Base-by-base conservation (phyloP, 257 asterid genomes). In the Nicotiana tomentosiformis region DNA sequence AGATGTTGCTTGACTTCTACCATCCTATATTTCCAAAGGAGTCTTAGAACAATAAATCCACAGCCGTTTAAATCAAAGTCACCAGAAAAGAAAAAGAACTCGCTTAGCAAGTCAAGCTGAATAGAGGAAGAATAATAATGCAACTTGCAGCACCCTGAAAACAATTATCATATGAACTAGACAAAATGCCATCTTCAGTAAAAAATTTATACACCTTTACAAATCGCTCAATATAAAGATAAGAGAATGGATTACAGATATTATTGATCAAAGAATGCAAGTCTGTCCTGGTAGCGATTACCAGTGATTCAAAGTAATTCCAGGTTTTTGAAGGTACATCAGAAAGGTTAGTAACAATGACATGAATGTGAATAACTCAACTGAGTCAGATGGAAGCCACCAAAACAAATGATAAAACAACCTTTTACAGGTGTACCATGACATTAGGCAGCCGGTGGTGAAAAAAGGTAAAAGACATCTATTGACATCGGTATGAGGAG, bases 11-110 rank as follows among this genome's bases (percentile, higher is more conserved):
- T 87, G 84, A 66, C 69, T 84, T 80, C 80, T 43, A 43, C 85
- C 92, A 66, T 91, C 92, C 98, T 93, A 87, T 86, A 86, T 30
- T 76, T 67, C 62, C 23, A 56, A 33, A n/a, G 17, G n/a, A 83
- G 46, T 80, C 30, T 77, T 46, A 33, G 30, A 32, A n/a, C 20
- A 55, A 51, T 61, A 78, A 82, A 74, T 16, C 68, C 35, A 62
- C 17, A 62, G 35, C 35, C 68, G 3, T 62, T 62, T 23, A 62
- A 14, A 62, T 62, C 8, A 62, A 53, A 64, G 10, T 64, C 18
- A 64, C 18, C 69, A 64, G 37, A 26, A 64, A 64, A 17, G 37
- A 64, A 64, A 64, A 64, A 29, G 69, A 64, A 26, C 37, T 64
- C 33, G 37, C 16, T 11, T 35, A 5, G 67, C 67, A 62, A 62